A percentile compares a stretch with the other conserved stretches of the same genome.
phyloP scores from a whole-genome alignment of 805 yeast genomes.

The Debaryomyces castellii region DNA sequence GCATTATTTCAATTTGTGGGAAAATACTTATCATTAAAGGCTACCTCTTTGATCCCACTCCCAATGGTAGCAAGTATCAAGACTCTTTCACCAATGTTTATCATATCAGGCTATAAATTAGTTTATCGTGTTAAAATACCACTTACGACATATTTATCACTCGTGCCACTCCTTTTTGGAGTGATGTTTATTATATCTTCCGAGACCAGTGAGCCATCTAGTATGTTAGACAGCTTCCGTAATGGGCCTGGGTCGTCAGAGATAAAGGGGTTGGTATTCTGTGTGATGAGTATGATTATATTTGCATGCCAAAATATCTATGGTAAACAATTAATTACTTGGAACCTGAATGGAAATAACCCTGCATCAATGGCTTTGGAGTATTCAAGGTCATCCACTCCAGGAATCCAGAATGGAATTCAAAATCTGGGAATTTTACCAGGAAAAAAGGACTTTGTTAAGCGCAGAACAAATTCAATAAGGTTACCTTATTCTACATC shows the following conservation, averaged over 20 bases:
- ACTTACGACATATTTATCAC: slow-evolving; percentile 47
- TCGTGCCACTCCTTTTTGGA: slow-evolving; percentile 52
- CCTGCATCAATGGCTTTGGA: slow-evolving; percentile 29
- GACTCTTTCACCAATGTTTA: slow-evolving; percentile 62
- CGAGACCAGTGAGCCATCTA: slow-evolving; percentile 1
- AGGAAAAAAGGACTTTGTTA: slow-evolving; percentile 9
- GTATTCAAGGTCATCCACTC: slow-evolving; percentile 16
- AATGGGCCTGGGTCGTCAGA: slow-evolving; percentile 26
- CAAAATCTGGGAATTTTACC: background rate
- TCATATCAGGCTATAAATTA: slow-evolving; percentile 55
- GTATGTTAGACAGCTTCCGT: slow-evolving; percentile 8
- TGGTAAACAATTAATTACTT: slow-evolving; percentile 73
- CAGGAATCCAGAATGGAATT: slow-evolving; percentile 3
- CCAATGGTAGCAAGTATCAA: slow-evolving; percentile 73
- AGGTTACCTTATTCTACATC: slow-evolving; percentile 34
- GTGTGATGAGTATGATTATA: slow-evolving; percentile 64
- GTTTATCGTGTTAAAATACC: slow-evolving; percentile 53
- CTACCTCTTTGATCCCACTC: slow-evolving; percentile 63
- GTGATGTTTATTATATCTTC: slow-evolving; percentile 48
- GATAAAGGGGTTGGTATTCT: slow-evolving; percentile 64
- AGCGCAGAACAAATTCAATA: slow-evolving; percentile 20
- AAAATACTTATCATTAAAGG: slow-evolving; percentile 59
- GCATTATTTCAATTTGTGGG: slow-evolving; percentile 68
- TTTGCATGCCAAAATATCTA: slow-evolving; percentile 87
- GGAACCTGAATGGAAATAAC: slow-evolving; percentile 36